Conservation (phyloP, 176 grass and related monocot species). For the Aegilops speltoides region DNA sequence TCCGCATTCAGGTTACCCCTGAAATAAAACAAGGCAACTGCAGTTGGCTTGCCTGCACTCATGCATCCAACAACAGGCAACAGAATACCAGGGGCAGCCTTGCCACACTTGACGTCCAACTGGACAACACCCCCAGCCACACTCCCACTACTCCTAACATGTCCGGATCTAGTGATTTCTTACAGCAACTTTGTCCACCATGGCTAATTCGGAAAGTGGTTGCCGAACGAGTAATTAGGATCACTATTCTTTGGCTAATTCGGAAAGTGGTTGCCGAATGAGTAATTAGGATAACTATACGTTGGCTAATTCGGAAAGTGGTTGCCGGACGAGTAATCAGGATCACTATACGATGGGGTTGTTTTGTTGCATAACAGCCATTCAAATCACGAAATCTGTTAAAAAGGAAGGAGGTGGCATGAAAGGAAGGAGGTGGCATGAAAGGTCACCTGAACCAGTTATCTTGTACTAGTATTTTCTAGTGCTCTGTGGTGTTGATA, state of each 20-base stretch:
- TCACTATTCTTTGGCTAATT: background rate
- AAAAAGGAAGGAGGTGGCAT: background rate
- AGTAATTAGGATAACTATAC: background rate
- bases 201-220: slow-evolving; percentile 7
- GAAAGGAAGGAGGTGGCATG: background rate
- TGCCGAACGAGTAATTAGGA: background rate
- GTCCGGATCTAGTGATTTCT: background rate
- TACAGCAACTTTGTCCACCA: background rate
- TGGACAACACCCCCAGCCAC: background rate
- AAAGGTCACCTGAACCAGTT: background rate
- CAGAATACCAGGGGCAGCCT: background rate
- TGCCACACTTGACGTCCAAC: background rate
- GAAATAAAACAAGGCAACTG: background rate
- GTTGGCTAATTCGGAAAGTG: background rate
- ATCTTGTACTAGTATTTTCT: background rate
- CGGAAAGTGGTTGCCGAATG: background rate
- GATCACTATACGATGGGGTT: background rate
- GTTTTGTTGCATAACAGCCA: background rate
- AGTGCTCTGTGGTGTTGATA: background rate
- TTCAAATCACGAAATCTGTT: background rate
- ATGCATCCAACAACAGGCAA: background rate
- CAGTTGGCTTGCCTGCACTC: background rate
- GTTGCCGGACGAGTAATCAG: background rate
- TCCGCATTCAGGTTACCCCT: background rate
- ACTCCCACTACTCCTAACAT: background rate